A percentile compares a stretch with the other conserved stretches of the same genome.
phyloP scores from a whole-genome alignment of 768 basidiomycete species.

The Tricholomella constricta region DNA sequence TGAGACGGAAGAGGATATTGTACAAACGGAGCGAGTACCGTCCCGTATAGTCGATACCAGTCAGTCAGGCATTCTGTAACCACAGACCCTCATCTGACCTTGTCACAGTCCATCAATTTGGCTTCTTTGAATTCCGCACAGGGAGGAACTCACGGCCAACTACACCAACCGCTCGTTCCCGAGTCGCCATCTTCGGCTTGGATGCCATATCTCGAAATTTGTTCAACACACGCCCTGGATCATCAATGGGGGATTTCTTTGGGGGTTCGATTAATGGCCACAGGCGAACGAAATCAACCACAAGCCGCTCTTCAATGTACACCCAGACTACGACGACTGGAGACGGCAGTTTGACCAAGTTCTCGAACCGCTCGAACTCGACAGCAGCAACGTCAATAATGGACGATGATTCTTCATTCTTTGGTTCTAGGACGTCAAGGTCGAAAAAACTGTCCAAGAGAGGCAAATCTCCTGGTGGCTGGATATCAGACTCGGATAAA shows the following conservation, averaged over 20 bases:
- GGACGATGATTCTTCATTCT: slow-evolving; percentile 62
- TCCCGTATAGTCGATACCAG: slow-evolving; percentile 81
- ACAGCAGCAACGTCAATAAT: slow-evolving; percentile 63
- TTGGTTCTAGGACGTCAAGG: slow-evolving; percentile 45
- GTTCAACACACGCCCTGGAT: slow-evolving; percentile 71
- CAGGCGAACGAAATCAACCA: slow-evolving; percentile 67
- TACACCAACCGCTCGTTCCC: slow-evolving; percentile 80
- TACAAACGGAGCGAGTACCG: slow-evolving; percentile 74
- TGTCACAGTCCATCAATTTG: slow-evolving; percentile 77
- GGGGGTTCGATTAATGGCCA: slow-evolving; percentile 69
- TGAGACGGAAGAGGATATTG: slow-evolving; percentile 79
- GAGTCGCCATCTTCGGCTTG: slow-evolving; percentile 85
- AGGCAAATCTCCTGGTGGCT: slow-evolving; percentile 44
- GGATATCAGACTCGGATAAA: slow-evolving; percentile 47
- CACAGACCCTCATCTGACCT: slow-evolving; percentile 6
- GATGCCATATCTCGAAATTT: slow-evolving; percentile 90
- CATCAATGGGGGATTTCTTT: slow-evolving; percentile 74
- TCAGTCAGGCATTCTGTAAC: slow-evolving; percentile 37
- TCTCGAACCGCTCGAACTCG: slow-evolving; percentile 72
- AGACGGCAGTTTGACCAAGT: slow-evolving; percentile 69
- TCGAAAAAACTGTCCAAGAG: slow-evolving; percentile 48
- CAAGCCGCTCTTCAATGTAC: slow-evolving; percentile 72
- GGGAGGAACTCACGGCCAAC: slow-evolving; percentile 73
- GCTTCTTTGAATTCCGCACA: slow-evolving; percentile 86
- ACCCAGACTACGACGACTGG: slow-evolving; percentile 70